Evolutionary conservation across 2,329 filamentous ascomycete species (phyloP).

Genomic region (Aspergillus tubingensis): DNA sequence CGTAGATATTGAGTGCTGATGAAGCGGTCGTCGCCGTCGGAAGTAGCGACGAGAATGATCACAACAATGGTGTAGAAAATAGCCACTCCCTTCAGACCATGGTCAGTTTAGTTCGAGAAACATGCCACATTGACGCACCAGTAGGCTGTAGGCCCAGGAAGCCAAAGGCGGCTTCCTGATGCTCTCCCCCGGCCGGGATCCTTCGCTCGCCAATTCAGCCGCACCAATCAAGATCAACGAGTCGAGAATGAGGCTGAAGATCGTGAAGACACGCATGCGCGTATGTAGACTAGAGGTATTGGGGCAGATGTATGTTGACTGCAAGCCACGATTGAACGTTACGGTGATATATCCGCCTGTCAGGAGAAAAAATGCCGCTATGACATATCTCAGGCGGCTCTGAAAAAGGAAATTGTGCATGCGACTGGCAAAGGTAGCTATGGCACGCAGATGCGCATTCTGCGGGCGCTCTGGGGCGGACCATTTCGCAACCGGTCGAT

Average conservation of each 20-base stretch:
- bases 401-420: constrained; percentile 33
- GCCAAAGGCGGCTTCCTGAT: constrained; percentile 28
- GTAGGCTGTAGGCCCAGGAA: constrained; percentile 32
- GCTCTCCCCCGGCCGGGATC: constrained; percentile 22
- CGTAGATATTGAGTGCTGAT: constrained; percentile 41
- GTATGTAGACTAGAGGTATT: constrained; percentile 35
- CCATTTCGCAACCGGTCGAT: constrained; percentile 24
- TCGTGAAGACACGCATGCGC: constrained; percentile 41
- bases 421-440: constrained; percentile 32
- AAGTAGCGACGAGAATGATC: constrained; percentile 38
- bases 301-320: constrained; percentile 55
- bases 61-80: constrained; percentile 39
- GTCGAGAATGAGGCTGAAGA: constrained; percentile 45
- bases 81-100: constrained; percentile 34
- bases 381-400: constrained; percentile 40
- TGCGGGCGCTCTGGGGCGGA: constrained; percentile 19
- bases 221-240: constrained; percentile 41
- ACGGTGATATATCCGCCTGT: constrained; percentile 42
- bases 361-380: constrained; percentile 41
- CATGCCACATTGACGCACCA: constrained; percentile 29
- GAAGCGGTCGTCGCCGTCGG: constrained; percentile 40
- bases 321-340: constrained; percentile 36
- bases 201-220: constrained; percentile 30
- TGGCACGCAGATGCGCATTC: constrained; percentile 19
- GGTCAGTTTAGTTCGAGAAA: neutral